Base-by-base conservation (phyloP, 805 yeast genomes). In the Jamesozyma gamospora region DNA sequence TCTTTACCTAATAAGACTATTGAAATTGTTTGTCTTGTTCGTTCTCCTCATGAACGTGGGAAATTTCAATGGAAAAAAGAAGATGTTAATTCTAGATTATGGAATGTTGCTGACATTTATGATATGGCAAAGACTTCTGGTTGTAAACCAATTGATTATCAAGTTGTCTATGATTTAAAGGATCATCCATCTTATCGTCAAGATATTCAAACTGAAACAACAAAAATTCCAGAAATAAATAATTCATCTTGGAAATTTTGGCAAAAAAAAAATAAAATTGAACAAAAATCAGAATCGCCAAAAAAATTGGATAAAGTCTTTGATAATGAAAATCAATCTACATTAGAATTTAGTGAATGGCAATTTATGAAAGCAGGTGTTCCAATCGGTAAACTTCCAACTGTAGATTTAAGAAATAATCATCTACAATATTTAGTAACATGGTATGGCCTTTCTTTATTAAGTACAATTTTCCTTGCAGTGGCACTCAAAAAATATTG, bases 351-450 rank as follows among this genome's bases (percentile, higher is more conserved):
- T 46, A 65, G 65, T 32, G 72, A 69, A 36, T 67, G 65, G 41
- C 84, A 84, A 59, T 77, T 82, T 52, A 64, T 77, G 40, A 73
- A 70, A 42, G 80, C 84, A 4, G 98, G 98, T 39, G 90, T 90
- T 6, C 98, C 98, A 10, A 58, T 92, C 10, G 98, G 95, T 1
- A 77, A 81, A 40, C 63, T 69, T 8, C 88, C 96, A n/a, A 76
- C 75, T 50, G 75, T 90, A 27, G 88, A 79, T 48, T 72, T 85
- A 55, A 77, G 82, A 44, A 92, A 92, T 59, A 86, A 87, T 55
- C 98, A 92, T 56, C 63, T 88, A 59, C 95, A 90, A 59, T 92
- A 92, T 58, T 65, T 92, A 53, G 76, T 86, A 16, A 92, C 98
- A 0, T 92, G 98, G 98, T 90, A 84, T 58, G 95, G 96, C 0